Base-by-base conservation (phyloP, 2,329 filamentous ascomycete genomes). In the Penicillium corylophilum region DNA sequence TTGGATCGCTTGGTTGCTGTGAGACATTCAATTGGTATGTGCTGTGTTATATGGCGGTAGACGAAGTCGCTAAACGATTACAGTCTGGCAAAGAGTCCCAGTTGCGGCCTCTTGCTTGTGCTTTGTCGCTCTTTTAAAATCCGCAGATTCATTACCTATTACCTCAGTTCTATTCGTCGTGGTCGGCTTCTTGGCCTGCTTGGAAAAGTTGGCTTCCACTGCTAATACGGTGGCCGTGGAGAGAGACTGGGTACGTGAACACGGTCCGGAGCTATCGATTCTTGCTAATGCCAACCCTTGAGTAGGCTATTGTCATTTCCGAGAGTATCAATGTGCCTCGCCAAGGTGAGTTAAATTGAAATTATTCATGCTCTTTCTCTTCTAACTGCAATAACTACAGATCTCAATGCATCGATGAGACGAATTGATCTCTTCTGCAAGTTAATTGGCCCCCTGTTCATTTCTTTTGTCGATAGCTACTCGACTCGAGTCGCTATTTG, bases 151-250 rank as follows among this genome's bases (percentile, higher is more conserved):
- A 51, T 24, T 44, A 15, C 5, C 10, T 7, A 13, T 60, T 1
- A 45, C 40, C 7, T 45, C 43, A 9, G 28, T 69, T 0, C 50
- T 77, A 2, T 65, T 77, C 52, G 57, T 60, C 2, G 26, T 64
- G 2, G 64, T 74, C n/a, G 75, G 80, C 0, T 16, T 82, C 0
- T 70, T 89, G 40, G 85, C 85, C 0, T 88, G 86, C 50, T 62
- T 86, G 1, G 88, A 91, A 69, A 91, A 90, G 65, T 68, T 89
- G 8, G 78, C 76, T 13, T 78, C 84, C 1, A 77, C 85, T 5
- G 77, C 83, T 66, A 90, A 90, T 64, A 76, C 82, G 0, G 81
- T 90, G 1, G 77, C 87, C 0, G 79, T 91, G 0, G 88, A 90
- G 66, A 76, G 84, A 61, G 88, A 91, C 60, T 90, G 87, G 87